Conservation (phyloP, 306 rosid species). For the Acacia confusa region DNA sequence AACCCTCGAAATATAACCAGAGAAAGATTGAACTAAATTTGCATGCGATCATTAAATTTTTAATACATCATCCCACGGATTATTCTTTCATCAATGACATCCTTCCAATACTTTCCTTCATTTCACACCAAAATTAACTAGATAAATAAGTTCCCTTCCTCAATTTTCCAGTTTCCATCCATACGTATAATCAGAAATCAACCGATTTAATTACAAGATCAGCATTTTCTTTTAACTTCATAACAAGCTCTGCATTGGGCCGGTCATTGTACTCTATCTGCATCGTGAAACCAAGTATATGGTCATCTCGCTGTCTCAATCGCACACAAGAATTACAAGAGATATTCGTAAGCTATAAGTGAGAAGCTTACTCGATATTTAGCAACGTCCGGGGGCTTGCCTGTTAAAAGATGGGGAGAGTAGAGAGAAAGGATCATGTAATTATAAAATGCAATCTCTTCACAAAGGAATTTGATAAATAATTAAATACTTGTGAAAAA, state of each 20-base stretch:
- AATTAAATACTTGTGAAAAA: slow-evolving; percentile 1
- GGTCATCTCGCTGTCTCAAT: neutral
- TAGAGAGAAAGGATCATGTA: slow-evolving; percentile 1
- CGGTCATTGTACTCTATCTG: slow-evolving; percentile 88
- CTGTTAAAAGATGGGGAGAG: slow-evolving; percentile 34
- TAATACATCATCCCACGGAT: neutral
- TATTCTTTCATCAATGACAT: neutral
- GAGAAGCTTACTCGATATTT: slow-evolving; percentile 65
- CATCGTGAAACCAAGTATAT: slow-evolving; percentile 16
- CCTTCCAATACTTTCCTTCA: neutral
- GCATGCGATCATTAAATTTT: neutral
- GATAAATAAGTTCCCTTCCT: neutral
- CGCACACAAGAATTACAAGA: slow-evolving; percentile 10
- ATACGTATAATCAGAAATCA: slow-evolving; percentile 52
- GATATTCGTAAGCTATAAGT: neutral
- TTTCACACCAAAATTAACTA: neutral
- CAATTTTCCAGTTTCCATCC: neutral
- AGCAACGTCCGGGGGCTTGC: slow-evolving; percentile 75
- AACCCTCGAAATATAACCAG: neutral
- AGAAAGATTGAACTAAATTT: neutral
- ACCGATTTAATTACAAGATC: slow-evolving; percentile 74
- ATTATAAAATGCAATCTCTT: slow-evolving; percentile 4
- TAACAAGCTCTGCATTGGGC: slow-evolving; percentile 78
- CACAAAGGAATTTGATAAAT: slow-evolving; percentile 4
- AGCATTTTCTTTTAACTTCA: slow-evolving; percentile 74